Evolutionary conservation across 495 filamentous ascomycete genomes (phyloP).

Genomic region (Penicillium mononematosum): DNA sequence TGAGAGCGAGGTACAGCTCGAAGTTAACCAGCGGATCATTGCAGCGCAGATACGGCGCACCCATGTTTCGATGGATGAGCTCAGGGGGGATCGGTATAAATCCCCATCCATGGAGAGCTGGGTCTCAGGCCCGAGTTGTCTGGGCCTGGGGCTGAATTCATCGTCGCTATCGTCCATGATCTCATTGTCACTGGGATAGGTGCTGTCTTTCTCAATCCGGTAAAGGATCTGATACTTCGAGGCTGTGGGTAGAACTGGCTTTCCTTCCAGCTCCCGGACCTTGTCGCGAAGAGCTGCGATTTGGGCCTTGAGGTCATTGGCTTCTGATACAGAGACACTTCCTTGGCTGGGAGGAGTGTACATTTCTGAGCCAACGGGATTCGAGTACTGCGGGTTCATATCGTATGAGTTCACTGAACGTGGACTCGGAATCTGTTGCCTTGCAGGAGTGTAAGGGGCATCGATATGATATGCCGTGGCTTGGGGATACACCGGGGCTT

Average conservation of each 20-base stretch:
- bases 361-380: neutral
- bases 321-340: conserved; percentile 4
- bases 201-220: conserved; percentile 7
- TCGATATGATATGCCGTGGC: neutral
- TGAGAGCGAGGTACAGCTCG: conserved; percentile 30
- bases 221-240: conserved; percentile 15
- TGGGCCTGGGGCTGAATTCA: neutral
- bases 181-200: neutral
- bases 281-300: conserved; percentile 10
- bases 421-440: neutral
- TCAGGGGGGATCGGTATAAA: conserved; percentile 14
- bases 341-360: conserved; percentile 1
- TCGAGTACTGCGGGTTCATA: neutral
- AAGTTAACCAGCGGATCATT: conserved; percentile 21
- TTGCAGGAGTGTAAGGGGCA: neutral
- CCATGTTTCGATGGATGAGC: neutral
- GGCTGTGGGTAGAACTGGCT: neutral
- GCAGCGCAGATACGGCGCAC: conserved; percentile 8
- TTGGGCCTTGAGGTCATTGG: conserved; percentile 11
- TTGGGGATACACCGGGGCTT: neutral
- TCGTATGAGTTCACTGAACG: neutral
- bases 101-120: conserved; percentile 6
- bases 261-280: conserved; percentile 8
- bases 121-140: neutral
- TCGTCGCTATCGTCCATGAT: neutral